Percentiles rank a stretch among this genome's conserved stretches.
phyloP scores from a whole-genome alignment of 2,329 filamentous ascomycete genomes.

The Epichloe hybrida region DNA sequence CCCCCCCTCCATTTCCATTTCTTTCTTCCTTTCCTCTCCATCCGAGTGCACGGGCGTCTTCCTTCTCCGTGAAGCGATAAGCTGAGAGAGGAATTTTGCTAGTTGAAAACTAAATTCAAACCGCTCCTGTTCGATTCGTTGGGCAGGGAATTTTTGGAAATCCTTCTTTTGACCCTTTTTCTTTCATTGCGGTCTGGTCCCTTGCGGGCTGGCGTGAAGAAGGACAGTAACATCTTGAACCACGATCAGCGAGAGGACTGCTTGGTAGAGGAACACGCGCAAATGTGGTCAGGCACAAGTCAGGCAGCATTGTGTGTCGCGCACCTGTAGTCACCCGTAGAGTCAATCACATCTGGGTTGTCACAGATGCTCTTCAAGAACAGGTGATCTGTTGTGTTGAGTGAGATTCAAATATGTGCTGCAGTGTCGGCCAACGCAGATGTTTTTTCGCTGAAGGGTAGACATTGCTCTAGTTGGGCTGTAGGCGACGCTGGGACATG shows the following conservation, averaged over 20 bases:
- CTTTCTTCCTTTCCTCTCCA: slow-evolving; percentile 32
- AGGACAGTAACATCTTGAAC: slow-evolving; percentile 12
- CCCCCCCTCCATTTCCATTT: slow-evolving; percentile 17
- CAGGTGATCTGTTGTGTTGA: too few species aligned
- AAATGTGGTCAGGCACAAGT: neutral
- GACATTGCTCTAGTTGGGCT: too few species aligned
- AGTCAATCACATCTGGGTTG: too few species aligned
- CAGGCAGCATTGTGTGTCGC: neutral
- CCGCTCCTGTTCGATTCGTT: slow-evolving; percentile 54
- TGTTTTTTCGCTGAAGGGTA: too few species aligned
- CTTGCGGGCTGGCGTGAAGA: slow-evolving; percentile 25
- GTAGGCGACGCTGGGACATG: too few species aligned
- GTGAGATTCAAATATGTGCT: too few species aligned
- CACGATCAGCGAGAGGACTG: neutral
- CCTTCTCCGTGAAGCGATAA: slow-evolving; percentile 48
- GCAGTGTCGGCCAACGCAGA: too few species aligned
- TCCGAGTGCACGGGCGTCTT: slow-evolving; percentile 57
- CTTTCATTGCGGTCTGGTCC: slow-evolving; percentile 28
- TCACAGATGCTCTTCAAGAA: too few species aligned
- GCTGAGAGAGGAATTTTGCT: slow-evolving; percentile 73
- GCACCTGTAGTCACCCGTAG: too few species aligned
- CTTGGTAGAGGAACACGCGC: too few species aligned
- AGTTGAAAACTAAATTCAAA: slow-evolving; percentile 75
- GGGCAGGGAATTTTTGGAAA: slow-evolving; percentile 62
- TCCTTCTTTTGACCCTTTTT: slow-evolving; percentile 17